Base-by-base conservation (phyloP, 441 rosid species). In the Dalechampia spathulata region DNA sequence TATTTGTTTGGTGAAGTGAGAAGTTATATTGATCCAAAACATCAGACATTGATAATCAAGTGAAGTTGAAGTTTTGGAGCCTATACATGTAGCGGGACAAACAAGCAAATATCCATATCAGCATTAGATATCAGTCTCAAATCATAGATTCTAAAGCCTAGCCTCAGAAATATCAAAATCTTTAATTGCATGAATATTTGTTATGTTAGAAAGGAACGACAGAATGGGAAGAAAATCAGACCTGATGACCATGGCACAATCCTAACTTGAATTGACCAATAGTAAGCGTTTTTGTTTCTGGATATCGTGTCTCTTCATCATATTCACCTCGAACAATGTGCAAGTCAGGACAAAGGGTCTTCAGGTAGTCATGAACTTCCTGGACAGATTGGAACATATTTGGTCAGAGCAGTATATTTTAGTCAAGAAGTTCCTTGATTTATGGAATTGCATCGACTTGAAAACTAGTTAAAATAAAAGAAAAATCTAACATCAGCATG, bases 351-450 rank as follows among this genome's bases (percentile, higher is more conserved):
- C 95, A 88, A 41, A 91, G 79, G 57, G 77, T 84, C 85, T 76
- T 91, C 80, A 91, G 80, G 76, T 88, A 88, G 67, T 91, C 98
- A 63, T 84, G 96, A 62, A 91, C 84, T 83, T 91, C 96, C 98
- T 88, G 79, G 52, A 70, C 6, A 2, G 34, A 61, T 26, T 19
- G 42, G 58, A 20, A 32, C 22, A 57, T 39, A 32, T 7, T 8
- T 3, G 40, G 19, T 63, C 55, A 55, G 56, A 15, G 8, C 34
- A 52, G 46, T 48, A 25, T 32, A 49, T 49, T 51, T 57, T n/a
- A 30, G 41, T 5, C 34, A 11, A 46, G 43, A 52, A 36, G 30
- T 13, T 16, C 4, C 47, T 23, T 16, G 26, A 3, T 25, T 26
- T 25, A 11, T 27, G 40, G 49, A 56, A 42, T 13, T 27, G 28